Conservation (phyloP, 306 rosid species). For the Prinsepia uniflora region DNA sequence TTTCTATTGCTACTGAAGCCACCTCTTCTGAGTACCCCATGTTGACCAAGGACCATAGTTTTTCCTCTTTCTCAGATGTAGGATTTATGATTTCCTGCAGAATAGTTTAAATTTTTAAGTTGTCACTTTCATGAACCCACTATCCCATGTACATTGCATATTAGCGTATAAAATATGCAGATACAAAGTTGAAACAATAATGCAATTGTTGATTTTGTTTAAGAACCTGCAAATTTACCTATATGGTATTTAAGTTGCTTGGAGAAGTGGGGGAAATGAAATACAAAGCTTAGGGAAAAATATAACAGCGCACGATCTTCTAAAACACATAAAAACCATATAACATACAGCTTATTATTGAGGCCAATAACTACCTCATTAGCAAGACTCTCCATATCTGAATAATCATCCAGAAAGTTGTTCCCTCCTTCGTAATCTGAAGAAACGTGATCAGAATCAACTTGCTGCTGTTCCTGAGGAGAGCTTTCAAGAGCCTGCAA, state of each 20-base stretch:
- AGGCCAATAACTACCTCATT: conserved; percentile 51
- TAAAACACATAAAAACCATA: neutral
- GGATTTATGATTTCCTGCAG: conserved; percentile 51
- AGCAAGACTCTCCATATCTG: conserved; percentile 51
- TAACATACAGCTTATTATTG: neutral
- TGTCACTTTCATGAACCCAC: neutral
- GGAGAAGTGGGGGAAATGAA: neutral
- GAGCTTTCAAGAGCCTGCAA: conserved; percentile 61
- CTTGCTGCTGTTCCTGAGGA: conserved; percentile 41
- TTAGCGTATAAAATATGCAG: neutral
- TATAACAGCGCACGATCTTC: neutral
- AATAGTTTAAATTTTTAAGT: neutral
- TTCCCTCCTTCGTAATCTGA: conserved; percentile 46
- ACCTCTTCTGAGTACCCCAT: conserved; percentile 70
- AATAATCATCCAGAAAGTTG: conserved; percentile 53
- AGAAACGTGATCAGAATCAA: conserved; percentile 47
- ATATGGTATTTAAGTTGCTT: neutral
- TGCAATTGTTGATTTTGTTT: neutral
- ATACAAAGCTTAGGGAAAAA: neutral
- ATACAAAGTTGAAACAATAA: neutral
- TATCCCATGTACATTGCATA: neutral
- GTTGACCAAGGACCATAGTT: conserved; percentile 40
- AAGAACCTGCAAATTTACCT: too few relatives aligned
- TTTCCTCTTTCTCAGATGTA: conserved; percentile 34
- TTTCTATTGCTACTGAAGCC: conserved; percentile 68